Conservation (phyloP, 2,329 filamentous ascomycete species). For the Apiospora phragmitis region DNA sequence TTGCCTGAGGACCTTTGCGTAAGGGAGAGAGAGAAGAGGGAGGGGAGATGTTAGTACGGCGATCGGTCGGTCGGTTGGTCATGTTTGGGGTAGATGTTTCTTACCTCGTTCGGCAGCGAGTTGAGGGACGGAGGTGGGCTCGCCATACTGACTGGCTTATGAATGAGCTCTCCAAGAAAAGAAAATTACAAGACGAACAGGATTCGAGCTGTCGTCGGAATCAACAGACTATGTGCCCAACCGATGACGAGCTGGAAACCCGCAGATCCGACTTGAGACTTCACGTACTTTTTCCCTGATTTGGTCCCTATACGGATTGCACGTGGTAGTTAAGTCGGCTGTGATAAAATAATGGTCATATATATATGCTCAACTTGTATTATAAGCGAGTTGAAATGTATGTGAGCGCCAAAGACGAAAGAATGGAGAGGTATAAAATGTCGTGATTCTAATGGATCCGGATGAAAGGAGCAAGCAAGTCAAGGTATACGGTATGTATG, state of each 20-base stretch:
- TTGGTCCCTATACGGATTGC: neutral
- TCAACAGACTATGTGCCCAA: neutral
- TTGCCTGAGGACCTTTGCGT: constrained; percentile 49
- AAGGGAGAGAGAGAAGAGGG: too few species aligned
- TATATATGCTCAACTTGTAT: neutral
- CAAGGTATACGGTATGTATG: too few species aligned
- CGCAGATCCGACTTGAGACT: neutral
- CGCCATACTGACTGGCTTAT: neutral
- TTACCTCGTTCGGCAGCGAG: constrained; percentile 10
- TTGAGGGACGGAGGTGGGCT: neutral
- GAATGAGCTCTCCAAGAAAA: neutral
- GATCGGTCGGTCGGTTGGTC: neutral
- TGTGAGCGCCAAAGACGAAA: neutral
- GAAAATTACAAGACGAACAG: too few species aligned
- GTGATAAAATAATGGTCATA: neutral
- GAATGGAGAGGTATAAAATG: neutral
- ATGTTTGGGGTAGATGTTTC: neutral
- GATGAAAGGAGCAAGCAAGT: neutral
- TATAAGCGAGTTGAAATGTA: neutral
- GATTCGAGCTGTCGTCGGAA: neutral
- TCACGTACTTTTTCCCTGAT: neutral
- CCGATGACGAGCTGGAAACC: neutral
- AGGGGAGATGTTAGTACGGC: neutral
- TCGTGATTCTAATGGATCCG: neutral
- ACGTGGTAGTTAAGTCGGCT: too few species aligned